phyloP scores from a whole-genome alignment of 164 flowering plant genomes.

The Magnolia officinalis region DNA sequence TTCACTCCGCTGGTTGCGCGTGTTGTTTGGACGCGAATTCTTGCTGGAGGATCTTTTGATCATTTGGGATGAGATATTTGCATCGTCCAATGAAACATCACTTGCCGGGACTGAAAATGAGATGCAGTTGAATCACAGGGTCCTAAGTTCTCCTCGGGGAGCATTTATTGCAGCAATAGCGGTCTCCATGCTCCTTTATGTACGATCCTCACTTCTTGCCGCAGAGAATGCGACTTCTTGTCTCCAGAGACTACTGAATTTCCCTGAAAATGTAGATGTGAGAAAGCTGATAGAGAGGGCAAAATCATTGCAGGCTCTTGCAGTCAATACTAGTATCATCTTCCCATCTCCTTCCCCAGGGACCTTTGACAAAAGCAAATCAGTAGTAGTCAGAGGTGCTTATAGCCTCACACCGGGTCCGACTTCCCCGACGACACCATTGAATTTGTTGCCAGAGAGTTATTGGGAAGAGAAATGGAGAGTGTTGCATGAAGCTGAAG shows the following conservation, averaged over 20 bases:
- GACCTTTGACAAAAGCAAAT: conserved; percentile 29
- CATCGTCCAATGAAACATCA: conserved; percentile 45
- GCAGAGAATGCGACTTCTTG: conserved; percentile 85
- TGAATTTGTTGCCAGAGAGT: conserved; percentile 60
- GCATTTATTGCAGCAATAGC: conserved; percentile 79
- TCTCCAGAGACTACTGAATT: conserved; percentile 80
- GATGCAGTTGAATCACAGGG: conserved; percentile 24
- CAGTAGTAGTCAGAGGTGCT: conserved; percentile 33
- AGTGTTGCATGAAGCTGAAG: conserved; percentile 67
- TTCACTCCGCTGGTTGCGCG: conserved; percentile 91
- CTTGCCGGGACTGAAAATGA: conserved; percentile 27
- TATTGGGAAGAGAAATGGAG: conserved; percentile 99
- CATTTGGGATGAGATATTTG: conserved; percentile 93
- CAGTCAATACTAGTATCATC: conserved; percentile 38
- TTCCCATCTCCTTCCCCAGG: conserved; percentile 24
- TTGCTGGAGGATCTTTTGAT: conserved; percentile 61
- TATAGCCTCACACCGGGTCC: conserved; percentile 52
- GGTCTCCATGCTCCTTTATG: conserved; percentile 78
- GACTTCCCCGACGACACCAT: conserved; percentile 50
- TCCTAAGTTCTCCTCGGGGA: conserved; percentile 61
- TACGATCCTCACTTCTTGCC: conserved; percentile 86
- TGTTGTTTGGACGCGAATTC: conserved; percentile 90
- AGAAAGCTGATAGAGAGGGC: conserved; percentile 69
- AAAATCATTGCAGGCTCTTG: conserved; percentile 65
- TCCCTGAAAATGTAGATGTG: conserved; percentile 59